A percentile compares a stretch with the other conserved stretches of the same genome.
phyloP scores from a whole-genome alignment of 23 red algal species.

The Chondrus crispus region DNA sequence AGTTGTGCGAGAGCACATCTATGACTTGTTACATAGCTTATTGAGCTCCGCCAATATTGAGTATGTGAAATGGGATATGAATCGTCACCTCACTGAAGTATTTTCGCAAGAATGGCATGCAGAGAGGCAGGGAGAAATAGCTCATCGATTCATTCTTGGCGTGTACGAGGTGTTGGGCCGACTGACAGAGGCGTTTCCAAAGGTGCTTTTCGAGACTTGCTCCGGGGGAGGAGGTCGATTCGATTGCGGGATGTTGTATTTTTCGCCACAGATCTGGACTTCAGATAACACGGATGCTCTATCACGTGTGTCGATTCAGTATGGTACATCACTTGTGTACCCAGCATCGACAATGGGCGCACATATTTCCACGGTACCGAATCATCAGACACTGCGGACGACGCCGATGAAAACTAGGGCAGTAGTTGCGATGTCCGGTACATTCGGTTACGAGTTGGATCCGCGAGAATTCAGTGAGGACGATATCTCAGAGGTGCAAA shows the following conservation, averaged over 20 bases:
- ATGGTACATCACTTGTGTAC: conserved; percentile 86
- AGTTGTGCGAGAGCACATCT: conserved; percentile 86
- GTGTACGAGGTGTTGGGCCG: conserved; percentile 93
- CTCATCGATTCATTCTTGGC: conserved; percentile 89
- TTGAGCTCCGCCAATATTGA: conserved; percentile 57
- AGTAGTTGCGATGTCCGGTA: conserved; percentile 90
- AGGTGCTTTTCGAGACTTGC: conserved; percentile 97
- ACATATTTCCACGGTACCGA: conserved; percentile 90
- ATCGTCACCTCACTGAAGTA: conserved; percentile 94
- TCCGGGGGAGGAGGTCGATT: conserved; percentile 93
- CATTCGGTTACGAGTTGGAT: conserved; percentile 96
- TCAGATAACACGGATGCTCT: conserved; percentile 97
- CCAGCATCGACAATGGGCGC: conserved; percentile 81
- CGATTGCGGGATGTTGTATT: conserved; percentile 91
- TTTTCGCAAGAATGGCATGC: conserved; percentile 80
- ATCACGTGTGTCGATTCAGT: conserved; percentile 86
- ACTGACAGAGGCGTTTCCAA: conserved; percentile 73
- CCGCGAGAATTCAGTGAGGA: conserved; percentile 72
- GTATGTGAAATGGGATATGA: conserved; percentile 99
- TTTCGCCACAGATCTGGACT: conserved; percentile 90
- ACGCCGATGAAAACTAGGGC: conserved; percentile 93
- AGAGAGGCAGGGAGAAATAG: conserved; percentile 84
- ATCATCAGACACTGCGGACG: conserved; percentile 91
- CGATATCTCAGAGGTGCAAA: conserved; percentile 74
- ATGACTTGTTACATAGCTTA: conserved; percentile 54